Evolutionary conservation across 768 basidiomycete species (phyloP), one percentile per base, ranked within the genome.

Genomic region (Crepidotus variabilis): DNA sequence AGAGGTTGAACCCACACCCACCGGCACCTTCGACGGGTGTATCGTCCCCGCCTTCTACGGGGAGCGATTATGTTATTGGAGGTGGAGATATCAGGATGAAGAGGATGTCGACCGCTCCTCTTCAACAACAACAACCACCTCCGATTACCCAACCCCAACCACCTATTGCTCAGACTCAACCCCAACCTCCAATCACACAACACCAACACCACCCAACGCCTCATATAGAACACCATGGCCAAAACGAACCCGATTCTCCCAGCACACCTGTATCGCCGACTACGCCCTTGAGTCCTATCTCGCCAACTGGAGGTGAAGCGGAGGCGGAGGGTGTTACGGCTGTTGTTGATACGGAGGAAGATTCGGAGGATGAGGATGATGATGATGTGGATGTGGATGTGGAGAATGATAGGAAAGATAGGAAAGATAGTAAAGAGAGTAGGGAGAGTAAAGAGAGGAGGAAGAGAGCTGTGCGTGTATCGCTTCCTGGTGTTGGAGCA

Each of bases 351-450:
- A 46, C 43, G 35, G 50, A 32, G 14, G 39, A 10, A 14, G 49
- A 18, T 2, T 2, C 20, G 6, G 33, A 36, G 13, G 18, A 22
- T 21, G 7, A 24, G 49, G 33, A 55, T 47, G 43, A 45, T 13
- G 43, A 22, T 7, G 58, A 57, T 23, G 53, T 55, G 14, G 56
- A 56, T 28, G 52, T 39, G 11, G 54, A 57, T 33, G 48, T 51
- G 5, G 59, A 58, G 33, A 21, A 24, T 11, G 54, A 48, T 34
- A n/a, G 45, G 32, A 43, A 36, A 7, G 62, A 34, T 6, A 35
- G 13, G 4, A 51, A 49, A 9, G 50, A n/a, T n/a, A n/a, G 35
- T 21, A 60, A 58, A 24, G 55, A 21, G 49, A 52, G 51, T 2
- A 55, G 50, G 33, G 43, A 50, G 55, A 59, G 54, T 46, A 51